Evolutionary conservation across 1,284 basidiomycete genomes (phyloP), one percentile per base, ranked within the genome.

Genomic region (Moesziomyces parantarcticus): DNA sequence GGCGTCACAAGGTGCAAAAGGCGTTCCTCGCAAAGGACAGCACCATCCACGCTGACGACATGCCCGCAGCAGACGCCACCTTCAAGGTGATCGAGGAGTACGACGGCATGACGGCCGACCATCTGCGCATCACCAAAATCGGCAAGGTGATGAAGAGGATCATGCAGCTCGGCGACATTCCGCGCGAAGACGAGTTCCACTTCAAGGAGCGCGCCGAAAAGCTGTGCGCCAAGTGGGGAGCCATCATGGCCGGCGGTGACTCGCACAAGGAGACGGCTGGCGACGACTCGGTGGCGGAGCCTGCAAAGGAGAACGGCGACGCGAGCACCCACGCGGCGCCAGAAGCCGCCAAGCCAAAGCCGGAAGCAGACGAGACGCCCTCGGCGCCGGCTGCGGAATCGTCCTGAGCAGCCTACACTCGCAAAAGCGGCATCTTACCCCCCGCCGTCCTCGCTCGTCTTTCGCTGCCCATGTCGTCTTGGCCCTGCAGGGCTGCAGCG

Each of bases 111-210:
- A 92, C 90, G 60, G 90, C 94, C 66, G 89, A 92, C 63, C 93
- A 94, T 80, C 89, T 96, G 50, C 58, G 67, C 45, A 91, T 90
- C 86, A 95, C 95, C 68, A 97, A 97, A 87, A 97, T 98, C 81
- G 93, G 92, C 85, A 98, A 98, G 86, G 95, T 99, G 52, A 95
- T 97, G 92, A 92, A 94, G 82, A 92, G 94, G 85, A 95, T 97
- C 78, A 88, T 92, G 45, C 88, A 89, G 29, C 87, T 95, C 21
- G 70, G 86, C 20, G 80, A 71, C 26, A 90, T 97, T 23, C 93
- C 95, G 14, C 87, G 90, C 58, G 91, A 97, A 80, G 90, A 89
- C 39, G 90, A 96, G 83, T 93, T 90, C 87, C 88, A 92, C 75
- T 95, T 98, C 88, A 90, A 90, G 56, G 88, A 90, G 25, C 90